phyloP scores from a whole-genome alignment of 2,329 filamentous ascomycete genomes.

The Knoxdaviesia proteae region DNA sequence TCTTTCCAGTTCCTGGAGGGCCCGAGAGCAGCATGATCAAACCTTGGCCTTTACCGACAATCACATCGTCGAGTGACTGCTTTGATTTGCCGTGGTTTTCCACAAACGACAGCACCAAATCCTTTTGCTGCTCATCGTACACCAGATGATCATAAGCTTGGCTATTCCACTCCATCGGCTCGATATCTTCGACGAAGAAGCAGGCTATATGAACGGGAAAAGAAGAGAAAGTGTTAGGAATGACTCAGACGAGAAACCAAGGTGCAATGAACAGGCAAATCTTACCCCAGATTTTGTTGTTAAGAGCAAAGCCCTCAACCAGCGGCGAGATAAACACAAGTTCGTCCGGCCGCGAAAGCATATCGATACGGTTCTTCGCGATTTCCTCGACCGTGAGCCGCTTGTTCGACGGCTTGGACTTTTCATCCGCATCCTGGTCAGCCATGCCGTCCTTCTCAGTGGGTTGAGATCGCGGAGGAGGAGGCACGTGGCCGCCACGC shows the following conservation, averaged over 20 bases:
- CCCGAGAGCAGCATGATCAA: slow-evolving; percentile 28
- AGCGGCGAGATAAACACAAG: slow-evolving; percentile 20
- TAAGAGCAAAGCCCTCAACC: slow-evolving; percentile 22
- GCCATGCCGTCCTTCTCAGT: slow-evolving; percentile 2
- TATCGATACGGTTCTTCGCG: slow-evolving; percentile 16
- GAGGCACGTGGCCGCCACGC: background rate
- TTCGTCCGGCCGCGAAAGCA: slow-evolving; percentile 16
- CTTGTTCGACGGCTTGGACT: slow-evolving; percentile 5
- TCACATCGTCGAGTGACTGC: slow-evolving; percentile 15
- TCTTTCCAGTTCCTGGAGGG: slow-evolving; percentile 74
- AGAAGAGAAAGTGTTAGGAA: too few relatives aligned
- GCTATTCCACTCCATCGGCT: slow-evolving; percentile 21
- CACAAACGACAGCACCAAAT: slow-evolving; percentile 24
- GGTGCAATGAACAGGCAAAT: too few relatives aligned
- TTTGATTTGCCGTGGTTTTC: slow-evolving; percentile 16
- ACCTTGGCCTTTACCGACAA: slow-evolving; percentile 20
- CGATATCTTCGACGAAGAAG: slow-evolving; percentile 20
- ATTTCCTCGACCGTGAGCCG: slow-evolving; percentile 15
- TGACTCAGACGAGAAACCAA: slow-evolving; percentile 1
- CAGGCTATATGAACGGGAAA: too few relatives aligned
- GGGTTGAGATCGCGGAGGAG: background rate
- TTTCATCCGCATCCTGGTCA: slow-evolving; percentile 2
- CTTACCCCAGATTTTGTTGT: slow-evolving; percentile 24
- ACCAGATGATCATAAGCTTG: slow-evolving; percentile 23
- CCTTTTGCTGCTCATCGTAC: slow-evolving; percentile 24